phyloP scores from a whole-genome alignment of 306 rosid species.

The Trichosanthes cucumerina region DNA sequence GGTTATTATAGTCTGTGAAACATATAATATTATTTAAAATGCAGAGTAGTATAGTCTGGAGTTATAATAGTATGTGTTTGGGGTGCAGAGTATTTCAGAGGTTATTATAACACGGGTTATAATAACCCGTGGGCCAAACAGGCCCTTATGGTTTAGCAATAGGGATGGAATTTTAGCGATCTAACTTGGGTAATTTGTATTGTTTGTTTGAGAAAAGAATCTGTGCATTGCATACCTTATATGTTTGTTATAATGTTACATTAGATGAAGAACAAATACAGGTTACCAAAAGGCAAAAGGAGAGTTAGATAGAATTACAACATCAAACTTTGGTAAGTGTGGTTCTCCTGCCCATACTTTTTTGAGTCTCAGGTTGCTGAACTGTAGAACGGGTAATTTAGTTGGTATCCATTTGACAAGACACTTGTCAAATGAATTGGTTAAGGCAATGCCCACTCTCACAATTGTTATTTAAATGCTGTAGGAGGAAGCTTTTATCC shows the following conservation, averaged over 20 bases:
- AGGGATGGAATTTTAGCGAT: too few relatives aligned
- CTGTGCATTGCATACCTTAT: not conserved
- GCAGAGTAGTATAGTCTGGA: too few relatives aligned
- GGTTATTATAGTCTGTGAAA: too few relatives aligned
- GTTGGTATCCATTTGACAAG: not conserved
- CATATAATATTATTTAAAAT: too few relatives aligned
- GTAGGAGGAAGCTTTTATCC: too few relatives aligned
- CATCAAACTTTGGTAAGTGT: too few relatives aligned
- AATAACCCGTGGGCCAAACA: too few relatives aligned
- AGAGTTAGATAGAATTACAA: not conserved
- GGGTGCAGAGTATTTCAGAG: too few relatives aligned
- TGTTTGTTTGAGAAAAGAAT: not conserved
- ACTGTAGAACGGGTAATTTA: not conserved
- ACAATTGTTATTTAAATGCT: too few relatives aligned
- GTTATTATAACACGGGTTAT: too few relatives aligned
- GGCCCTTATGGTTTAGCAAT: not conserved
- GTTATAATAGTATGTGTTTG: too few relatives aligned
- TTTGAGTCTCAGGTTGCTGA: not conserved
- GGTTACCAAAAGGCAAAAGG: too few relatives aligned
- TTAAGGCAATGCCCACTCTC: not conserved
- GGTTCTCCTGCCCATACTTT: not conserved
- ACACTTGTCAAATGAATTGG: not conserved
- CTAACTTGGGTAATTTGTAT: not conserved
- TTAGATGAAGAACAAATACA: not conserved
- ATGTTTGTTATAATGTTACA: not conserved